A percentile compares a stretch with the other conserved stretches of the same genome.
These are phyloP conservation scores for Amylostereum chailletii DNA, from an alignment of 1,284 basidiomycete genomes.

Conservation along the genomic window DNA sequence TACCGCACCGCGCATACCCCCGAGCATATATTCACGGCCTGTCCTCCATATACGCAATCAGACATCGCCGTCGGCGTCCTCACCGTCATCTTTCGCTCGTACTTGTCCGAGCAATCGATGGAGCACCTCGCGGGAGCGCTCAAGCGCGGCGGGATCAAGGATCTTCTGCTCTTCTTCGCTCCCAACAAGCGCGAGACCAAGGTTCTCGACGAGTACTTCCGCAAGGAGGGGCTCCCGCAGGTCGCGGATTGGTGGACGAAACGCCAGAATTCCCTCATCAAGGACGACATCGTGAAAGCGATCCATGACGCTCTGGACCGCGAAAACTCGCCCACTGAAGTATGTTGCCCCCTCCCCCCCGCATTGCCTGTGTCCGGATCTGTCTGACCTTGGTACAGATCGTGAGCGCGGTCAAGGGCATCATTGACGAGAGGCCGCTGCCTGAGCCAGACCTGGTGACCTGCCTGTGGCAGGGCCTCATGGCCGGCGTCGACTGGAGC, in stretches of 20 bases:
- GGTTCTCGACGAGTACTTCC: slow-evolving; percentile 80
- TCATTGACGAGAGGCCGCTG: slow-evolving; percentile 62
- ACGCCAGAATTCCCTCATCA: slow-evolving; percentile 66
- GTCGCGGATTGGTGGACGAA: slow-evolving; percentile 91
- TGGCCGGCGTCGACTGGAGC: slow-evolving; percentile 81
- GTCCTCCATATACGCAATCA: slow-evolving; percentile 19
- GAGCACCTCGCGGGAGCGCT: slow-evolving; percentile 76
- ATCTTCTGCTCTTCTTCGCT: slow-evolving; percentile 85
- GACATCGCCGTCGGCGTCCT: slow-evolving; percentile 74
- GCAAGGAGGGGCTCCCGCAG: slow-evolving; percentile 63
- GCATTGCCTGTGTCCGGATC: too few species aligned
- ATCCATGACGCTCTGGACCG: slow-evolving; percentile 34
- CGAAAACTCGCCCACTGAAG: slow-evolving; percentile 57
- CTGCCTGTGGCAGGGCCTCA: slow-evolving; percentile 88
- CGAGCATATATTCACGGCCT: background rate
- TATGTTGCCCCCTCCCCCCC: slow-evolving; percentile 22
- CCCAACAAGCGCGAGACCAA: slow-evolving; percentile 68
- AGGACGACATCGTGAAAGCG: slow-evolving; percentile 23
- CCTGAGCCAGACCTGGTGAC: slow-evolving; percentile 79
- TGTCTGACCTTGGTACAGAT: slow-evolving; percentile 39
- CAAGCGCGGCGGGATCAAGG: slow-evolving; percentile 79
- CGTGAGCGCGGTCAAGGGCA: slow-evolving; percentile 60
- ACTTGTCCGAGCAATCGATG: slow-evolving; percentile 74
- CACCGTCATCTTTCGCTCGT: slow-evolving; percentile 74
- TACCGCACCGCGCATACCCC: slow-evolving; percentile 5